Conservation (phyloP, 1,284 basidiomycete species). For the Meira nashicola region DNA sequence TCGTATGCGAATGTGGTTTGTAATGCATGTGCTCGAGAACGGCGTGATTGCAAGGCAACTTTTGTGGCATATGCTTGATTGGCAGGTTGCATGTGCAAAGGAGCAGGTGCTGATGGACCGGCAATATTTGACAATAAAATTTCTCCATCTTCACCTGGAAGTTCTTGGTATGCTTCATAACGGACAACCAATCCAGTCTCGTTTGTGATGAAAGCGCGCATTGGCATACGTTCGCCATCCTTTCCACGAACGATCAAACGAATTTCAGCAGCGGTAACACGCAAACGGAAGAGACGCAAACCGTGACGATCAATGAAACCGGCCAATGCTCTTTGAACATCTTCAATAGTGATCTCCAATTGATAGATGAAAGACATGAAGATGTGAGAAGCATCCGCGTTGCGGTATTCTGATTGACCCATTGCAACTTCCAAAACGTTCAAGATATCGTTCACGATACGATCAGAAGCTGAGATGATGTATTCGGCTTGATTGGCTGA, state of each 20-base stretch:
- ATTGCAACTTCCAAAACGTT: conserved; percentile 73
- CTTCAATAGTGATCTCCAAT: conserved; percentile 88
- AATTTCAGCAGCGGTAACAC: conserved; percentile 96
- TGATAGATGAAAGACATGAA: conserved; percentile 95
- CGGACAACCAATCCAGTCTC: conserved; percentile 98
- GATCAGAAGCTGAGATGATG: conserved; percentile 94
- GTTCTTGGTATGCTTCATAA: conserved; percentile 98
- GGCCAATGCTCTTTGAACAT: conserved; percentile 88
- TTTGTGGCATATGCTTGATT: conserved; percentile 78
- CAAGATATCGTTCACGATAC: conserved; percentile 86
- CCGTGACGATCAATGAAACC: conserved; percentile 93
- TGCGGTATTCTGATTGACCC: conserved; percentile 48
- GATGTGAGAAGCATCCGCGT: conserved; percentile 51
- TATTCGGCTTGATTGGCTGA: conserved; percentile 85
- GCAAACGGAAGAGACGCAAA: conserved; percentile 93
- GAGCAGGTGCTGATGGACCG: conserved; percentile 30
- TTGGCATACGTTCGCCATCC: conserved; percentile 72
- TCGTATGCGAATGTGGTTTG: conserved; percentile 97
- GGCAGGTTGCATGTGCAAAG: conserved; percentile 16
- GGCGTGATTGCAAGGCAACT: conserved; percentile 96
- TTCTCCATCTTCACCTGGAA: conserved; percentile 87
- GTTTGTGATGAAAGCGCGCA: conserved; percentile 96
- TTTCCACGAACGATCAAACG: conserved; percentile 87
- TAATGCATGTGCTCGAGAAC: conserved; percentile 97
- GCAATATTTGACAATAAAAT: conserved; percentile 63